phyloP scores from a whole-genome alignment of 1,284 basidiomycete species.

The Moesziomyces sp. region DNA sequence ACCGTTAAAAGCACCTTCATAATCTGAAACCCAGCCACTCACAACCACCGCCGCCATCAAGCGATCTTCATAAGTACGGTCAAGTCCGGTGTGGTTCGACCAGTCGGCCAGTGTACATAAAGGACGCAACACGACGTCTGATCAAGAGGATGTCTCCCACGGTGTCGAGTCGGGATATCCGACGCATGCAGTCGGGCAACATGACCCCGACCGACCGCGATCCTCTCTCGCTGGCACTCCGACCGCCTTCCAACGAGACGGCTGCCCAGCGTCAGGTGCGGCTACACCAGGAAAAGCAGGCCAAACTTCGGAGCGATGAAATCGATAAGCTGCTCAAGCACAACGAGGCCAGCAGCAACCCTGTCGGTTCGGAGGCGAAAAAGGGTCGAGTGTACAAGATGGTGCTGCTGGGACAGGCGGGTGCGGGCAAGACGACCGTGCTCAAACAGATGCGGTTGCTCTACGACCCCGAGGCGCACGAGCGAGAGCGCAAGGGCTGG shows the following conservation, averaged over 20 bases:
- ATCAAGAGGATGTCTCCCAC: constrained; percentile 18
- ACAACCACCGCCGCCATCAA: too few species aligned
- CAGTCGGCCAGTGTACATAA: too few species aligned
- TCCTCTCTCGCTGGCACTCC: constrained; percentile 25
- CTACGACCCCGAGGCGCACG: constrained; percentile 51
- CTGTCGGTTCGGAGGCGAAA: background rate
- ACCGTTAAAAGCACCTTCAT: too few species aligned
- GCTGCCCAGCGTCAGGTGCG: constrained; percentile 4
- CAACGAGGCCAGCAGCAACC: background rate
- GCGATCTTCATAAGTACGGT: too few species aligned
- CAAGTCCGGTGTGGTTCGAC: too few species aligned
- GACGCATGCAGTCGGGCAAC: constrained; percentile 3
- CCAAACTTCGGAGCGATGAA: constrained; percentile 29
- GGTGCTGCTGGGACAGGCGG: constrained; percentile 48
- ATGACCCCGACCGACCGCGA: constrained; percentile 9
- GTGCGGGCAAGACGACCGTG: constrained; percentile 55
- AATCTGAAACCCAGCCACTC: too few species aligned
- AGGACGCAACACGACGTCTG: too few species aligned
- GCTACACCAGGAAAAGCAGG: constrained; percentile 13
- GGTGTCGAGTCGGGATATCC: background rate
- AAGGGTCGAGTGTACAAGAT: constrained; percentile 30
- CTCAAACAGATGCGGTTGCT: constrained; percentile 58
- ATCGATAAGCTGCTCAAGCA: constrained; percentile 34
- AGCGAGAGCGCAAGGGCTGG: constrained; percentile 42
- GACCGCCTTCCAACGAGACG: constrained; percentile 28